These are phyloP conservation scores for Spiraea crenata DNA, from an alignment of 331 rosid genomes.

Conservation along the genomic window DNA sequence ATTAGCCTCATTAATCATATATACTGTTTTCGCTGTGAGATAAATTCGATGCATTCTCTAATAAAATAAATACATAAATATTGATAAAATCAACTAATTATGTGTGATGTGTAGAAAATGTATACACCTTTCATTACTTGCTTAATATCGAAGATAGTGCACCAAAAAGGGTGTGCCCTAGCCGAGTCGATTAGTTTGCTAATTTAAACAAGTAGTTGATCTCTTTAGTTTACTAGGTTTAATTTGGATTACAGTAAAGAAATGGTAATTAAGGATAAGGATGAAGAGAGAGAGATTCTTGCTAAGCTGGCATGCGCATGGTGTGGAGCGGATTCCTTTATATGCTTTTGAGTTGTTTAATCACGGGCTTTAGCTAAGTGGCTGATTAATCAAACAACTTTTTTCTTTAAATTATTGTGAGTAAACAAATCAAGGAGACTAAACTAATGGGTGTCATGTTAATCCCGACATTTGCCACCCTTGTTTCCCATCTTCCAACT, in stretches of 20 bases:
- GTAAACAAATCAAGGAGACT: constrained; percentile 33
- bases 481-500: constrained; percentile 95
- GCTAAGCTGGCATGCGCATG: constrained; percentile 61
- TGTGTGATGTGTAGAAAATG: no score
- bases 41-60: no score
- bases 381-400: not conserved
- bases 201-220: constrained; percentile 2
- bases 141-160: not conserved
- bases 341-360: constrained; percentile 61
- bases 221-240: constrained; percentile 27
- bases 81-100: no score
- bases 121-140: not conserved
- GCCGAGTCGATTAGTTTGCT: not conserved
- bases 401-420: not conserved
- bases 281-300: constrained; percentile 45
- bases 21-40: no score
- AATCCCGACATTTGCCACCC: constrained; percentile 74
- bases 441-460: constrained; percentile 80
- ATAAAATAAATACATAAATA: no score
- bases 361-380: not conserved
- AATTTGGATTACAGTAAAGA: constrained; percentile 26
- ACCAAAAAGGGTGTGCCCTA: constrained; percentile 3
- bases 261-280: constrained; percentile 64
- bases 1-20: no score
- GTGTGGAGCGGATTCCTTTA: constrained; percentile 48